Conservation (phyloP, 192 early-diverging fungal species). For the Piromyces finnis region DNA sequence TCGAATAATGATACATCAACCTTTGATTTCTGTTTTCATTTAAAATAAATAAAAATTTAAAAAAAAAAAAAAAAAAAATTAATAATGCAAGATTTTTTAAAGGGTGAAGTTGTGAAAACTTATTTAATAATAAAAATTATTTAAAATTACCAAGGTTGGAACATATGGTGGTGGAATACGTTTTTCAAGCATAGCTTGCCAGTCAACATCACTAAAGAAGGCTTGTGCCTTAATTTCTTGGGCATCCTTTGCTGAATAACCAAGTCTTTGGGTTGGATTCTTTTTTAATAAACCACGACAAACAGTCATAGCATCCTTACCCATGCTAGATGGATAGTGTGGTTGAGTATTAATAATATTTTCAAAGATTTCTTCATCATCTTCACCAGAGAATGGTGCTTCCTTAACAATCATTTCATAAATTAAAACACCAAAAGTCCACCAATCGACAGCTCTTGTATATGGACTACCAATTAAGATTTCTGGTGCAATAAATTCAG, state of each 20-base stretch:
- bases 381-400: conserved; percentile 84
- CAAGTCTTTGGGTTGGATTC: neutral
- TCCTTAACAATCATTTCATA: conserved; percentile 54
- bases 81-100: too few relatives aligned
- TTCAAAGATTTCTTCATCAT: conserved; percentile 97
- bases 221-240: conserved; percentile 10
- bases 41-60: neutral
- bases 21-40: neutral
- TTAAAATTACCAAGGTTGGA: conserved; percentile 53
- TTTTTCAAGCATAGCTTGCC: conserved; percentile 84
- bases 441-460: conserved; percentile 93
- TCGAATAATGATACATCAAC: conserved; percentile 94
- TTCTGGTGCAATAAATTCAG: conserved; percentile 98
- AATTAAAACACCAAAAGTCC: conserved; percentile 86
- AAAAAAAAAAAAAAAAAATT: neutral
- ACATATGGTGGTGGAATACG: conserved; percentile 75
- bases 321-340: conserved; percentile 84
- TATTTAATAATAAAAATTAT: neutral
- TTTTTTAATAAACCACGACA: conserved; percentile 25
- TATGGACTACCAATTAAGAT: conserved; percentile 91
- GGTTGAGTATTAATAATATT: conserved; percentile 92
- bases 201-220: conserved; percentile 91
- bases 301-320: conserved; percentile 75
- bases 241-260: neutral
- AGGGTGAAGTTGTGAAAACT: too few relatives aligned